Evolutionary conservation across 2,329 filamentous ascomycete genomes (phyloP).

Genomic region (Aspergillus eucalypticola): DNA sequence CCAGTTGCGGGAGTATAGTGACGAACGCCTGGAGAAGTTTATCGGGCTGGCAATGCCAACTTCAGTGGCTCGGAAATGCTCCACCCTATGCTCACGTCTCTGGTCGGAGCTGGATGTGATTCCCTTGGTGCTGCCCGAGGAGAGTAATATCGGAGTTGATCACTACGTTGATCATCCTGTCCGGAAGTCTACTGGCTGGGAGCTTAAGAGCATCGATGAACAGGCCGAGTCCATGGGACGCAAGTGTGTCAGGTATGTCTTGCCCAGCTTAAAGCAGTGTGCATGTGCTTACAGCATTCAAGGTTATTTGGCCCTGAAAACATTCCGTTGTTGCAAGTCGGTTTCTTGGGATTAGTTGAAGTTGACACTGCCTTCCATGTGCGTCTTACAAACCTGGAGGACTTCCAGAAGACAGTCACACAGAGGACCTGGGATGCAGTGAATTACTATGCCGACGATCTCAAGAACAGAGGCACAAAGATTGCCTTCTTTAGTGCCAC

Average conservation of each 20-base stretch:
- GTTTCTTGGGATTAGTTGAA: slow-evolving; percentile 67
- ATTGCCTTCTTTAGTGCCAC: slow-evolving; percentile 79
- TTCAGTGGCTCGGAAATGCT: slow-evolving; percentile 61
- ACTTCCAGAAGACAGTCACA: slow-evolving; percentile 64
- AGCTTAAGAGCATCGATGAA: slow-evolving; percentile 68
- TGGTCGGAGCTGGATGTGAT: slow-evolving; percentile 78
- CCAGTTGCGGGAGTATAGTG: slow-evolving; percentile 61
- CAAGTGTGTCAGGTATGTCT: slow-evolving; percentile 68
- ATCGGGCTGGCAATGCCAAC: slow-evolving; percentile 70
- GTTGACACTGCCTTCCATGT: slow-evolving; percentile 68
- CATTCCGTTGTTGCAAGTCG: slow-evolving; percentile 66
- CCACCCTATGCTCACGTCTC: slow-evolving; percentile 66
- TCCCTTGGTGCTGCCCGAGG: slow-evolving; percentile 61
- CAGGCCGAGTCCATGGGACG: slow-evolving; percentile 79
- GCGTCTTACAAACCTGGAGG: slow-evolving; percentile 57
- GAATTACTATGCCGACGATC: slow-evolving; percentile 61
- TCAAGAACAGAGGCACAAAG: slow-evolving; percentile 65
- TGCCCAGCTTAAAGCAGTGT: background rate
- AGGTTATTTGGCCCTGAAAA: slow-evolving; percentile 73
- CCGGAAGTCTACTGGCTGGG: slow-evolving; percentile 44
- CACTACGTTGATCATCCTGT: slow-evolving; percentile 22
- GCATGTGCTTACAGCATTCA: slow-evolving; percentile 16
- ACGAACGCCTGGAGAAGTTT: slow-evolving; percentile 70
- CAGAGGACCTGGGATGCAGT: slow-evolving; percentile 66
- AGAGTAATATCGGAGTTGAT: slow-evolving; percentile 16